Percentiles rank a stretch among this genome's conserved stretches.
Evolutionary conservation across 148 eudicot genomes (phyloP).

Genomic region (Persicaria maculosa): DNA sequence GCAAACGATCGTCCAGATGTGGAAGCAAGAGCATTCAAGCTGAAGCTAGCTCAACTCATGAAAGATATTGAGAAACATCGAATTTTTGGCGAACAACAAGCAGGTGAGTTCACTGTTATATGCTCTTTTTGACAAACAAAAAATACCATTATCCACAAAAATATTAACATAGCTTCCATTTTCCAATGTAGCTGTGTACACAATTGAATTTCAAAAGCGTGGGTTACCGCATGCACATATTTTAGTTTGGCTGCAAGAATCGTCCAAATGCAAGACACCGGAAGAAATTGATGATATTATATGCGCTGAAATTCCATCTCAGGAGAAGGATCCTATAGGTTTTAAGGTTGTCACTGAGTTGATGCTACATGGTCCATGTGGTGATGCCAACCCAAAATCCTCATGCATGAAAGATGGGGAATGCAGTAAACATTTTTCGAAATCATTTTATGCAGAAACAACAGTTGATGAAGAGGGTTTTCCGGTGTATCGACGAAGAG

Average conservation of each 20-base stretch:
- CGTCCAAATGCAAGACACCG: neutral
- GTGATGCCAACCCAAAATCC: too few relatives aligned
- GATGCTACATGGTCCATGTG: neutral
- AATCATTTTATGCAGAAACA: too few relatives aligned
- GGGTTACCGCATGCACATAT: neutral
- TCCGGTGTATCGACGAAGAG: too few relatives aligned
- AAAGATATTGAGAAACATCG: too few relatives aligned
- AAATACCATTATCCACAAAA: too few relatives aligned
- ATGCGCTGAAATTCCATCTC: neutral
- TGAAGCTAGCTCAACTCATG: neutral
- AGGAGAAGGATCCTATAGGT: neutral
- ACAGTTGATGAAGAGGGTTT: too few relatives aligned
- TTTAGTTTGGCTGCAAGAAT: neutral
- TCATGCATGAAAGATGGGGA: too few relatives aligned
- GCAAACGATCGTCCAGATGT: neutral
- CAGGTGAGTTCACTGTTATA: neutral
- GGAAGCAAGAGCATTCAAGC: neutral
- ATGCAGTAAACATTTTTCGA: too few relatives aligned
- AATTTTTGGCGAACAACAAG: neutral
- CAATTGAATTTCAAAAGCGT: neutral
- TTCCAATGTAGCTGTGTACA: neutral
- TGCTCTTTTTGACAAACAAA: too few relatives aligned
- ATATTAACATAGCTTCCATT: too few relatives aligned
- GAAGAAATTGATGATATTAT: neutral
- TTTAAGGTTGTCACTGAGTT: neutral